Evolutionary conservation across 225 moss, liverwort and hornwort genomes (phyloP).

Genomic region (Takakia lepidozioides): DNA sequence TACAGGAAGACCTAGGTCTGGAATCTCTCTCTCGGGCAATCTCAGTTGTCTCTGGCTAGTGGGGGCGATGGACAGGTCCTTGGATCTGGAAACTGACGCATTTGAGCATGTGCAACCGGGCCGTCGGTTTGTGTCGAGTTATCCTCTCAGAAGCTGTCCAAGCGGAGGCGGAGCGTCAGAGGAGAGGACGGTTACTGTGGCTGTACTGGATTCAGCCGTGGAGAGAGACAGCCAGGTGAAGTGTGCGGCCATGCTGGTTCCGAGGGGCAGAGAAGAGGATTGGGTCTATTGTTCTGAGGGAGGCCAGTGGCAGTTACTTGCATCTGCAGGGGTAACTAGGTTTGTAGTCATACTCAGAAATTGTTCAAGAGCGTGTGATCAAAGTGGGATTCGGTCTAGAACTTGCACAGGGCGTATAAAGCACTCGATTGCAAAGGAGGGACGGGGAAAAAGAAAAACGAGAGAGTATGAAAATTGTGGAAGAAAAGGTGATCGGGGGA

Average conservation of each 20-base stretch:
- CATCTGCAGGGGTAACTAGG: constrained; percentile 56
- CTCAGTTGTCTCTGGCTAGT: too few species aligned
- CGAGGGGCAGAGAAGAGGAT: constrained; percentile 33
- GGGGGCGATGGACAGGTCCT: too few species aligned
- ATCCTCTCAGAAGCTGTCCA: too few species aligned
- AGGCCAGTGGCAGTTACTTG: constrained; percentile 94
- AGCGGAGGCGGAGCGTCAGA: neutral
- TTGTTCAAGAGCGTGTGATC: neutral
- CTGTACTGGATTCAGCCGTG: constrained; percentile 48
- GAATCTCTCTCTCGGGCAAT: too few species aligned
- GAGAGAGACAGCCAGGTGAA: constrained; percentile 9
- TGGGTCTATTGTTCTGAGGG: constrained; percentile 85
- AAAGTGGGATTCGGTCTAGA: neutral
- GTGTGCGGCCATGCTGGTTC: constrained; percentile 86
- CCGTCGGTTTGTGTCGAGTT: constrained; percentile 20
- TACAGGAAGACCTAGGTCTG: too few species aligned
- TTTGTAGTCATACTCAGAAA: constrained; percentile 43
- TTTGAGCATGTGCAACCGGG: constrained; percentile 43
- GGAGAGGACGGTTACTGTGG: constrained; percentile 18
- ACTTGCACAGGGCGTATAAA: too few species aligned
- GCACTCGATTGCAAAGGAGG: too few species aligned
- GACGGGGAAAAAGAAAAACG: neutral
- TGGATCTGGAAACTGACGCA: too few species aligned
- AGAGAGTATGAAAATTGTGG: neutral
- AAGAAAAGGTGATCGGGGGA: neutral